Base-by-base conservation (phyloP, 1,139 yeast species). In the Sugiyamaella sp. region DNA sequence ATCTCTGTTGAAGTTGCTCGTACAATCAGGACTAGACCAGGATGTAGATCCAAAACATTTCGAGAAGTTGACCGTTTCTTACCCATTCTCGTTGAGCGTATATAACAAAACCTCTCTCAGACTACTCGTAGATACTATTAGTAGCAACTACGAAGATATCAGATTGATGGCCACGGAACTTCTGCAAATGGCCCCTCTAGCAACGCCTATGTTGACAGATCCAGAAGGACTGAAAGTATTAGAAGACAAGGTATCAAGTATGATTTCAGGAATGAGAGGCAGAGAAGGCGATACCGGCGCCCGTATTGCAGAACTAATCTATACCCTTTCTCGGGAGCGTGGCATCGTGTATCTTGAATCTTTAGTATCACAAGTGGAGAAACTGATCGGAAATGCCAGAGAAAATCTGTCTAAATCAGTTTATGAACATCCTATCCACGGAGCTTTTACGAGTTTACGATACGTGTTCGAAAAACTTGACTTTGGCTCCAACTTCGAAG, bases 271-370 rank as follows among this genome's bases (percentile, higher is more conserved):
- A 49, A 73, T 81, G 60, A 80, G 83, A 46, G 95, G 91, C 20
- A 79, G 90, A 54, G 81, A 78, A 57, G 86, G 90, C 49, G 97
- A 91, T 58, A 85, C 91, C 22, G 97, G 95, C 8, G 91, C 96
- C 0, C 78, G 84, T 42, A 71, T 85, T 12, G 71, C 85, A 40
- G 81, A 80, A 60, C 77, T 85, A 57, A 46, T 77, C 70, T 62
- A 66, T 62, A 46, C 64, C 66, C 54, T 70, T 8, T 65, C 62
- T 21, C 51, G 50, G 10, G 63, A 63, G 33, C 56, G 60, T 3
- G 56, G 59, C 10, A 17, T 40, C n/a, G 17, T 16, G 4, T 44
- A 44, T 16, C 40, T 50, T n/a, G 47, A 49, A 53, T 47, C 58
- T 0, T 62, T 82, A 24, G 53, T 77, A 1, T 61, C 62, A 0